Conservation (phyloP, 2,329 filamentous ascomycete species). For the Colletotrichum sp. region DNA sequence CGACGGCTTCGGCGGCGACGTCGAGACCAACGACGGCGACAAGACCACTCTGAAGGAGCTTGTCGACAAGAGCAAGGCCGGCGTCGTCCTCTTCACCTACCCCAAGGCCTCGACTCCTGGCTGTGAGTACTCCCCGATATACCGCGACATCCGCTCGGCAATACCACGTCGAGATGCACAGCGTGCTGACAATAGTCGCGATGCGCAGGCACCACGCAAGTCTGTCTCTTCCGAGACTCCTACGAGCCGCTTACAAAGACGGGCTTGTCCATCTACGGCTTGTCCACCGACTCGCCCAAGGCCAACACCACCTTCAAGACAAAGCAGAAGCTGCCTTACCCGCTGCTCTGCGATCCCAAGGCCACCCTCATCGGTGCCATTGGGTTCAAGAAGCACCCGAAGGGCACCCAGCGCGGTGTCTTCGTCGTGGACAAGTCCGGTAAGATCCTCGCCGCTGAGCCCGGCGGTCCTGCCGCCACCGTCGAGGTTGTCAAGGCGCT, state of each 20-base stretch:
- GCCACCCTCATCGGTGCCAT: conserved; percentile 81
- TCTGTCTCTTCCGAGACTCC: conserved; percentile 88
- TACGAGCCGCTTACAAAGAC: conserved; percentile 76
- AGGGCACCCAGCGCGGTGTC: conserved; percentile 83
- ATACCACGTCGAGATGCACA: neutral
- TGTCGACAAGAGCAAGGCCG: conserved; percentile 80
- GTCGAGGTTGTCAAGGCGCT: conserved; percentile 77
- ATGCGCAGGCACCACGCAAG: conserved; percentile 83
- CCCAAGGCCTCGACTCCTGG: conserved; percentile 93
- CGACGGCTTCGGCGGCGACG: conserved; percentile 68
- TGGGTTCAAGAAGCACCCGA: conserved; percentile 85
- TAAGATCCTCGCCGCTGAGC: conserved; percentile 76
- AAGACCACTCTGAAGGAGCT: conserved; percentile 82
- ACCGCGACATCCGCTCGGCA: neutral
- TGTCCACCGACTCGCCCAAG: conserved; percentile 86
- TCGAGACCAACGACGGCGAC: conserved; percentile 84
- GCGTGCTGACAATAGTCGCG: neutral
- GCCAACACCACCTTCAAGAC: conserved; percentile 91
- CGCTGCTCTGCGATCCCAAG: conserved; percentile 82
- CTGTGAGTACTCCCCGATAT: conserved; percentile 65
- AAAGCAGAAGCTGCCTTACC: conserved; percentile 88
- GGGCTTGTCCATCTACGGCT: conserved; percentile 86
- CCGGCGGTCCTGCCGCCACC: conserved; percentile 79
- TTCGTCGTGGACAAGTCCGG: conserved; percentile 85
- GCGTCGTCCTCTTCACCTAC: conserved; percentile 93